phyloP scores from a whole-genome alignment of 495 filamentous ascomycete genomes.

The Aspergillus panamensis region DNA sequence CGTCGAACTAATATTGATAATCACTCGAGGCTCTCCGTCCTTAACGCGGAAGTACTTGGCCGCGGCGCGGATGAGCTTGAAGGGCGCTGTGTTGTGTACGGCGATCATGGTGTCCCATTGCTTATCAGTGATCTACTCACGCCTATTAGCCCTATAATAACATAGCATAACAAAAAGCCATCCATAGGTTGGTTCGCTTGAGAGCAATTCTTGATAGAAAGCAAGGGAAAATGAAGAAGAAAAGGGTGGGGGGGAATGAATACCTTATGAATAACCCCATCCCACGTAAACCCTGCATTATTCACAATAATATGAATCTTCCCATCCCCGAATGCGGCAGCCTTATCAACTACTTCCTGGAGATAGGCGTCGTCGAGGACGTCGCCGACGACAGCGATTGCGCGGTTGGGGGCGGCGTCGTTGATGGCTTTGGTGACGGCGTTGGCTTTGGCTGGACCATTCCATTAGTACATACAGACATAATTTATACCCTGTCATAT shows the following conservation, averaged over 20 bases:
- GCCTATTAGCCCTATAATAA: not conserved
- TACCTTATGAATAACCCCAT: slow-evolving; percentile 85
- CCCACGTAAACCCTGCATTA: slow-evolving; percentile 88
- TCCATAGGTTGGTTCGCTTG: not conserved
- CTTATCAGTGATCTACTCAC: slow-evolving; percentile 71
- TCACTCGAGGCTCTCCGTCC: slow-evolving; percentile 71
- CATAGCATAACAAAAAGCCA: not conserved
- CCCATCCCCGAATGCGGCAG: slow-evolving; percentile 74
- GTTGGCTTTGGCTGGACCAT: slow-evolving; percentile 49
- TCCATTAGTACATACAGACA: slow-evolving; percentile 6
- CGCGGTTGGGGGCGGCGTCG: slow-evolving; percentile 53
- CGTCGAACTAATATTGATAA: slow-evolving; percentile 79
- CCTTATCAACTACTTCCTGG: slow-evolving; percentile 61
- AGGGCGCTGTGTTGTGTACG: slow-evolving; percentile 77
- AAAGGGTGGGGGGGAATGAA: slow-evolving; percentile 1
- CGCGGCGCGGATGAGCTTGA: slow-evolving; percentile 73
- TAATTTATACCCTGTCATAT: too few relatives aligned
- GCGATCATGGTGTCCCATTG: slow-evolving; percentile 85
- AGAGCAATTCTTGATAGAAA: too few relatives aligned
- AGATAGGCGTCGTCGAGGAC: slow-evolving; percentile 66
- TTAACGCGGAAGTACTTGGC: slow-evolving; percentile 83
- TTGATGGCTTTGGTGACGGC: slow-evolving; percentile 64
- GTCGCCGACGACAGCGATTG: slow-evolving; percentile 66
- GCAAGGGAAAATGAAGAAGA: slow-evolving; percentile 4
- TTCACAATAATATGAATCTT: slow-evolving; percentile 89